Base-by-base conservation (phyloP, 768 basidiomycete species). In the Termitomyces sp. region DNA sequence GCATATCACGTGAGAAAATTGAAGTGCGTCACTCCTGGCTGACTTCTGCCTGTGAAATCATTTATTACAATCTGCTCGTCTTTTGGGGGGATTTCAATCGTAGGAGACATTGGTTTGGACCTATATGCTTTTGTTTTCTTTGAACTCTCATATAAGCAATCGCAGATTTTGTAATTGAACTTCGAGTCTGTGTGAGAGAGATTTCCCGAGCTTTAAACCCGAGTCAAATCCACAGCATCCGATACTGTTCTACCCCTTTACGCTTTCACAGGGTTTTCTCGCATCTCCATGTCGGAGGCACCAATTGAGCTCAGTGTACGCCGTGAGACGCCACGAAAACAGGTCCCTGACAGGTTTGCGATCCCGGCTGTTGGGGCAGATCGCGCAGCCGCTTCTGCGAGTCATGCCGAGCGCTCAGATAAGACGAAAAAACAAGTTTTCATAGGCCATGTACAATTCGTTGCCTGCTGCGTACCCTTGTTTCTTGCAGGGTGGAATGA, bases 391-490 rank as follows among this genome's bases (percentile, higher is more conserved):
- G 44, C 50, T 36, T 16, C 36, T 57, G 30, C 50, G 2, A 12
- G 27, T 30, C 33, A 11, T 20, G 20, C 22, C 24, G 54, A 64
- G 24, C 44, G 24, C 5, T 54, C 47, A 42, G 44, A 58, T 39
- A 59, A 57, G 48, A 69, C 64, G 2, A 62, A 59, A 22, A 63
- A 67, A 31, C 70, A 75, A 48, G 67, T 63, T 7, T 42, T 46
- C 16, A 58, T 57, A 13, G 68, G 65, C 33, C 66, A 66, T 22
- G 65, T 86, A 30, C 86, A 89, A 60, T 83, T 86, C 58, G 62
- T 71, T 16, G 69, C 84, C 0, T 72, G 86, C 36, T 88, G 85
- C 61, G 83, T 75, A 73, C 72, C 76, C 13, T 52, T 87, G 51
- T 85, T 87, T 58, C 69, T 89, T 31, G 60, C 55, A n/a, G 60